Percentiles rank a stretch among this genome's conserved stretches.
Conservation (phyloP, 805 yeast species). For the Yarrowia keelungensis region DNA sequence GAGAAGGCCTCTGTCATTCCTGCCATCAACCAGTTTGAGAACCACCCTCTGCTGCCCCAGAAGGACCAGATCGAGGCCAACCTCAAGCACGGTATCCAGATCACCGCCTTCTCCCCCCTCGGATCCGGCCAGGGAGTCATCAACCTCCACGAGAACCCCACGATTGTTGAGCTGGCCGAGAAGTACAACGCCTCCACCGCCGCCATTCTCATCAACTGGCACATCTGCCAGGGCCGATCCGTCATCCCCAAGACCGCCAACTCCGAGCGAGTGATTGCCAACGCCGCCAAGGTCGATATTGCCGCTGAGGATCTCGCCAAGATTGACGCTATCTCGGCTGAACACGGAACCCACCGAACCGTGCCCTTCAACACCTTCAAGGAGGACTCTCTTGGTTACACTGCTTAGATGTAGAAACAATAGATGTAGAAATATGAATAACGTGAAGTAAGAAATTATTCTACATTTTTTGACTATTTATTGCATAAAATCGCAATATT, state of each 20-base stretch:
- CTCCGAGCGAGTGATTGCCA: constrained; percentile 61
- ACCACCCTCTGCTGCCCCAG: constrained; percentile 83
- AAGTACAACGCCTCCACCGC: constrained; percentile 56
- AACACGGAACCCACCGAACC: constrained; percentile 15
- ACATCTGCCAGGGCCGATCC: constrained; percentile 59
- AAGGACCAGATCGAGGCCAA: constrained; percentile 68
- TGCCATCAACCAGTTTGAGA: constrained; percentile 80
- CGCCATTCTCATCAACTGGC: constrained; percentile 49
- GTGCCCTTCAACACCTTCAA: constrained; percentile 13
- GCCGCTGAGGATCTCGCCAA: background rate
- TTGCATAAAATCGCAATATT: too few relatives aligned
- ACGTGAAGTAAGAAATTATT: background rate
- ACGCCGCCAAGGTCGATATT: constrained; percentile 54
- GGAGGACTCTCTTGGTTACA: background rate
- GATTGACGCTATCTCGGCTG: constrained; percentile 6
- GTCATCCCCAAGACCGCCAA: constrained; percentile 76
- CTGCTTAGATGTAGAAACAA: background rate
- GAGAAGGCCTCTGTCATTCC: constrained; percentile 60
- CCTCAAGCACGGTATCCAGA: constrained; percentile 59
- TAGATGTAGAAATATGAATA: too few relatives aligned
- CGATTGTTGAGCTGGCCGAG: constrained; percentile 63
- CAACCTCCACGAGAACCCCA: constrained; percentile 53
- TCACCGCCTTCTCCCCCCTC: constrained; percentile 84
- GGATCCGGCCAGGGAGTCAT: constrained; percentile 10
- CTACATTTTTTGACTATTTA: too few relatives aligned